phyloP scores from a whole-genome alignment of 164 flowering plant species.

The Paratinospora sagittata region DNA sequence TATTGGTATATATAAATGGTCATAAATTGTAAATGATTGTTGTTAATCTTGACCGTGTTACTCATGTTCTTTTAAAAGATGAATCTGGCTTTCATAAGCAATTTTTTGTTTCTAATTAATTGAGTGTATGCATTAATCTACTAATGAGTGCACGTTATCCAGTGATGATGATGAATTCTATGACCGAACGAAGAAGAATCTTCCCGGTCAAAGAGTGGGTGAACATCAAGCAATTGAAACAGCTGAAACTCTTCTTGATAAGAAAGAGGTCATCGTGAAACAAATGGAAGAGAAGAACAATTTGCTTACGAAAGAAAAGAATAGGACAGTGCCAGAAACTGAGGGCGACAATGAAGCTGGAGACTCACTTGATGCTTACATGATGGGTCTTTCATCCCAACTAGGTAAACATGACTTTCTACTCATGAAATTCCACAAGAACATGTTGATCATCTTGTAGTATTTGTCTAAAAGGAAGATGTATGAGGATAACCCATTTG shows the following conservation, averaged over 20 bases:
- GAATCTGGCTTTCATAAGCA: neutral
- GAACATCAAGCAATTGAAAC: slow-evolving; percentile 70
- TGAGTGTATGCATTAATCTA: no score
- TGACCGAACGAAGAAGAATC: slow-evolving; percentile 80
- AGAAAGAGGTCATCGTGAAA: slow-evolving; percentile 63
- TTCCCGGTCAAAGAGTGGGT: slow-evolving; percentile 32
- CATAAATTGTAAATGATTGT: no score
- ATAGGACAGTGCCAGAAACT: slow-evolving; percentile 30
- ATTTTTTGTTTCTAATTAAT: neutral
- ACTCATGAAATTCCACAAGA: neutral
- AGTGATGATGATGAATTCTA: slow-evolving; percentile 99
- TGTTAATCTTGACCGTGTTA: no score
- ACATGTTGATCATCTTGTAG: neutral
- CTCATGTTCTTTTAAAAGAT: no score
- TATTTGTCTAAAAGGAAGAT: neutral
- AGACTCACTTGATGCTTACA: slow-evolving; percentile 91
- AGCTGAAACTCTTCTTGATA: slow-evolving; percentile 88
- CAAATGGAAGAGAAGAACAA: slow-evolving; percentile 59
- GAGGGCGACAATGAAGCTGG: slow-evolving; percentile 39
- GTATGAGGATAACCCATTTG: neutral
- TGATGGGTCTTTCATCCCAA: slow-evolving; percentile 85
- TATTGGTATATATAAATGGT: no score
- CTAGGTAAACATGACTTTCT: slow-evolving; percentile 45
- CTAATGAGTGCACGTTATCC: slow-evolving; percentile 8
- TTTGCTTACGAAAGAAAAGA: slow-evolving; percentile 47